A percentile compares a stretch with the other conserved stretches of the same genome.
Evolutionary conservation across 345 rosid genomes (phyloP).

Genomic region (Salix caprea): DNA sequence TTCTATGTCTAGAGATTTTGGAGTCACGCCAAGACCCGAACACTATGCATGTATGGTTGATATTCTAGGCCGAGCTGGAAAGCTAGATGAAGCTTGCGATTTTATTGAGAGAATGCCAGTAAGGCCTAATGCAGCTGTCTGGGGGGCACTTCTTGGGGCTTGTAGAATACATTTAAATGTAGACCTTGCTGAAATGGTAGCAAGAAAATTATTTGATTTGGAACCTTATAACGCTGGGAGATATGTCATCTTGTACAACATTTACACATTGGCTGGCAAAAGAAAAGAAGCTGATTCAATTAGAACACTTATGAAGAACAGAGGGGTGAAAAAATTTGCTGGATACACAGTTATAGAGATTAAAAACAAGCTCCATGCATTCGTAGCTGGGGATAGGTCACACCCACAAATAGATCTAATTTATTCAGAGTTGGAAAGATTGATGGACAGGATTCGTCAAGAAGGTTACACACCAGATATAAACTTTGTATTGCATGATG

Average conservation of each 20-base stretch:
- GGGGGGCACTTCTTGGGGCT: slow-evolving; percentile 54
- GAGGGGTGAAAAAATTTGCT: slow-evolving; percentile 41
- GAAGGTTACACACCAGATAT: slow-evolving; percentile 13
- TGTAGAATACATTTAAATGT: slow-evolving; percentile 44
- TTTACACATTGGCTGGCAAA: slow-evolving; percentile 50
- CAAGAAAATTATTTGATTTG: slow-evolving; percentile 40
- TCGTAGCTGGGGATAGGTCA: slow-evolving; percentile 8
- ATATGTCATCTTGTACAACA: slow-evolving; percentile 54
- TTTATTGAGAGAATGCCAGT: slow-evolving; percentile 46
- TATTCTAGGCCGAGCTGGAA: slow-evolving; percentile 47
- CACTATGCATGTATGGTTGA: slow-evolving; percentile 56
- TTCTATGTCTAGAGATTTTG: slow-evolving; percentile 40
- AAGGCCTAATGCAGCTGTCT: slow-evolving; percentile 37
- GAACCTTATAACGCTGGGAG: slow-evolving; percentile 50
- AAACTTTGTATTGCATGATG: slow-evolving; percentile 11
- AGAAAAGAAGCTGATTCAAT: slow-evolving; percentile 47
- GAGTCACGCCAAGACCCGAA: slow-evolving; percentile 33
- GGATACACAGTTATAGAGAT: slow-evolving; percentile 33
- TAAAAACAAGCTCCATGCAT: background rate
- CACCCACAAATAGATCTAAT: slow-evolving; percentile 10
- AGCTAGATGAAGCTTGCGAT: slow-evolving; percentile 32
- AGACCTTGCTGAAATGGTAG: slow-evolving; percentile 48
- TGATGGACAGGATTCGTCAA: slow-evolving; percentile 15
- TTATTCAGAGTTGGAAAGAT: slow-evolving; percentile 5
- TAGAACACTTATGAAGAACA: slow-evolving; percentile 43